These are phyloP conservation scores for Crataegus laevigata DNA, from an alignment of 306 rosid species.

Conservation along the genomic window DNA sequence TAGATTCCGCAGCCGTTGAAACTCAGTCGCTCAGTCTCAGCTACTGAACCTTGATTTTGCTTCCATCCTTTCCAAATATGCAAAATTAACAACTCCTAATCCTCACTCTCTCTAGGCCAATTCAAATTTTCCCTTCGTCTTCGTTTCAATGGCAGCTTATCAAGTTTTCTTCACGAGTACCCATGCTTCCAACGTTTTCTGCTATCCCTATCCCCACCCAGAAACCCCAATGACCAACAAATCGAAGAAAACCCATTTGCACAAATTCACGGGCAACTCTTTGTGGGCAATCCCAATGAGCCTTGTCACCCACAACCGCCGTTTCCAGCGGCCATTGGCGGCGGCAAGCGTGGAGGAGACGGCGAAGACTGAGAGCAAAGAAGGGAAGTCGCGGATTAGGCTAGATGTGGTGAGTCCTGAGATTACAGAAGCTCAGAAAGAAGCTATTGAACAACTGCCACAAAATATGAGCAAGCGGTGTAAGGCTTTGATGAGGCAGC, in stretches of 20 bases:
- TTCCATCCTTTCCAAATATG: not conserved
- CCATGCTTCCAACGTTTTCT: constrained; percentile 18
- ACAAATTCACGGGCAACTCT: not conserved
- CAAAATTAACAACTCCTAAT: too few species aligned
- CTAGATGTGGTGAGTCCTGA: constrained; percentile 44
- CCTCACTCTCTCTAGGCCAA: not conserved
- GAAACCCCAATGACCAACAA: constrained; percentile 17
- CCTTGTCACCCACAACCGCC: constrained; percentile 15
- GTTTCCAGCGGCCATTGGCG: constrained; percentile 19
- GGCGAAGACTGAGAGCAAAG: constrained; percentile 17
- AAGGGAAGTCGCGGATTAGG: constrained; percentile 37
- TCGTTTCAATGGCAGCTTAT: not conserved
- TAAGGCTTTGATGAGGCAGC: constrained; percentile 72
- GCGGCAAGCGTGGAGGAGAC: constrained; percentile 23
- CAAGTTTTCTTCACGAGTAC: constrained; percentile 26
- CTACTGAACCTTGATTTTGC: too few species aligned
- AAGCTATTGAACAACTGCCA: constrained; percentile 55
- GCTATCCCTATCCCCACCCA: constrained; percentile 21
- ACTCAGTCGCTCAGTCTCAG: too few species aligned
- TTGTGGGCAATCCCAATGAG: constrained; percentile 9
- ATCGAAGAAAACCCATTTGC: constrained; percentile 10
- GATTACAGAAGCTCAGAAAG: constrained; percentile 43
- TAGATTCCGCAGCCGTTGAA: too few species aligned
- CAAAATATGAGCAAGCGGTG: constrained; percentile 60
- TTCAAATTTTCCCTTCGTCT: not conserved